Conservation (phyloP, 1,284 basidiomycete species). For the Ceraceosorus guamensis region DNA sequence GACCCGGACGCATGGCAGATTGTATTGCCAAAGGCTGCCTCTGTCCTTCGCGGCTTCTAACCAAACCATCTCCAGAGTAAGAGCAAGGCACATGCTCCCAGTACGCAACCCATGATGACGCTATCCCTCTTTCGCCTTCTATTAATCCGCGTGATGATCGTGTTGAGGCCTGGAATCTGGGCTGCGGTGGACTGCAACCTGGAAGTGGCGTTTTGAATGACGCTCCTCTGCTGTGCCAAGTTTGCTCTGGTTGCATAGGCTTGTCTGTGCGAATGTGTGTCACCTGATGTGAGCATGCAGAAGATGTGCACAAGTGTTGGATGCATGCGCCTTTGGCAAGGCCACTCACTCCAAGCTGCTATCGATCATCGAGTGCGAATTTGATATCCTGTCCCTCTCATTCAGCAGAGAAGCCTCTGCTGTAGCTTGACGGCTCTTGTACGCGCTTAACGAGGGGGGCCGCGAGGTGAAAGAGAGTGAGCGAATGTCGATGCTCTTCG, state of each 20-base stretch:
- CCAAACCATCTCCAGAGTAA: too few species aligned
- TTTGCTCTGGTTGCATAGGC: conserved; percentile 95
- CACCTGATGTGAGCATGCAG: conserved; percentile 1
- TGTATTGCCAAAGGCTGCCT: too few species aligned
- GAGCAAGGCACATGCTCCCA: conserved; percentile 73
- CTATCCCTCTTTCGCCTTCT: conserved; percentile 80
- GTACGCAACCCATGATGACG: conserved; percentile 76
- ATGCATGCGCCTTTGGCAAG: too few species aligned
- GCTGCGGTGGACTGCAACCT: conserved; percentile 65
- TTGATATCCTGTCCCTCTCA: conserved; percentile 82
- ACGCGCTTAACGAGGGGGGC: too few species aligned
- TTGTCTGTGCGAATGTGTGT: conserved; percentile 58
- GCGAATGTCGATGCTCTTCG: too few species aligned
- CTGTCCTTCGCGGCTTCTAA: too few species aligned
- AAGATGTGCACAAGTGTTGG: conserved; percentile 1
- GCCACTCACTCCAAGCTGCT: conserved; percentile 69
- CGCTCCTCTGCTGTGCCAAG: conserved; percentile 73
- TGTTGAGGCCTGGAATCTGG: conserved; percentile 88
- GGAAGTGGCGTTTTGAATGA: conserved; percentile 68
- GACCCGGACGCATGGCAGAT: too few species aligned
- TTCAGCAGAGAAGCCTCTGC: conserved; percentile 78
- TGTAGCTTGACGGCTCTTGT: conserved; percentile 65
- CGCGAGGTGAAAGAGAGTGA: too few species aligned
- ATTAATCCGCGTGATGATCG: conserved; percentile 82
- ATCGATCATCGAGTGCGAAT: conserved; percentile 88